Evolutionary conservation across 305 asterid species (phyloP), one percentile per base, ranked within the genome.

Genomic region (Ilex paraguariensis): DNA sequence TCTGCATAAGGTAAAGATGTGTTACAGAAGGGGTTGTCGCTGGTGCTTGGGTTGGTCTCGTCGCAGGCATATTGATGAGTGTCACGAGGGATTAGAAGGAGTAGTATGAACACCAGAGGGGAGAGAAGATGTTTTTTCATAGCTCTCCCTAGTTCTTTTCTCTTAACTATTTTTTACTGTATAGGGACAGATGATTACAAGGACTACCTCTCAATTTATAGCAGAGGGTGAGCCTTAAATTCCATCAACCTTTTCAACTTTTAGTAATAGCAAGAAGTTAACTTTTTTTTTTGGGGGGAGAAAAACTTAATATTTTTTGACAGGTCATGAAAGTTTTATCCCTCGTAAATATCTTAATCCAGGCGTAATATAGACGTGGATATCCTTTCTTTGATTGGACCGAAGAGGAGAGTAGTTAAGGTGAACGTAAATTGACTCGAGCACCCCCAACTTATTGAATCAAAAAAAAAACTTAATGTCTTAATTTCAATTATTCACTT

Each of bases 21-120:
- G 51, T 68, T 52, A 15, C 77, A 72, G 33, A 72, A 72, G 5
- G 60, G 55, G 16, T 44, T 63, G 56, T 33, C 58, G 32, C 6
- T 58, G 1, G 59, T 31, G 5, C 50, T 61, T 32, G 61, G 62
- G 21, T 66, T 62, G 48, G 16, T 67, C 39, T 61, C 44, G 13
- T 72, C 62, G 16, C 77, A 72, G 14, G 77, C 77, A 63, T 66
- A 55, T 58, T 57, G 66, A 7, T 62, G 50, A 54, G 66, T 15
- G 33, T n/a, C 13, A 52, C 59, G 40, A 32, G 57, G 66, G 11
- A 50, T 32, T 32, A 40, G 30, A 8, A 62, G 15, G 31, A 62
- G 1, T 13, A 53, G 13, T 51, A 52, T 11, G 9, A 62, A 15
- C 6, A 62, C 51, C 4, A 53, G 33, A 52, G 51, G 31, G 31